These are phyloP conservation scores for Colletotrichum lupini DNA, from an alignment of 2,329 filamentous ascomycete species.

Conservation along the genomic window DNA sequence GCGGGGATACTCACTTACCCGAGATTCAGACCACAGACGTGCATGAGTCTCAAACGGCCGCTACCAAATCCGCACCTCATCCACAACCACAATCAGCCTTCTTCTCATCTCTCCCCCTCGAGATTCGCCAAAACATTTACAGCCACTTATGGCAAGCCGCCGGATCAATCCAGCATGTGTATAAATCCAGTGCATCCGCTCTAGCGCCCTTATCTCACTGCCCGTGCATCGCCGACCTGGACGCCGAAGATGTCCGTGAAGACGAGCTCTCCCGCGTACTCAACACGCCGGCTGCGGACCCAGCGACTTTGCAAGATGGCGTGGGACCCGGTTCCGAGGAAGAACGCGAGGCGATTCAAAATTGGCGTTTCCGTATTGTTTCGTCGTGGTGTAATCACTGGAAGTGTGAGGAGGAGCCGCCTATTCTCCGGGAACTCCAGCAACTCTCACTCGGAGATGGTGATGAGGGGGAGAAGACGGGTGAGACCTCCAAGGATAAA, in stretches of 20 bases:
- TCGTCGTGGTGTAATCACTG: constrained; percentile 28
- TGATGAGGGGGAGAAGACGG: background rate
- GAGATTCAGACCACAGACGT: background rate
- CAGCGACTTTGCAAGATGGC: background rate
- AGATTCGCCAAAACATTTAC: constrained; percentile 28
- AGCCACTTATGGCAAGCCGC: constrained; percentile 19
- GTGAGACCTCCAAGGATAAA: background rate
- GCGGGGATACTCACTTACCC: background rate
- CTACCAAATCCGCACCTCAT: background rate
- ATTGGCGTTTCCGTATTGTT: constrained; percentile 16
- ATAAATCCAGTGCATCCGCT: constrained; percentile 10
- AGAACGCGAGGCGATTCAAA: constrained; percentile 15
- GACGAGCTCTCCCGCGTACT: constrained; percentile 15
- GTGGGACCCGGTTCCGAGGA: background rate
- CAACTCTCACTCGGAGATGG: background rate
- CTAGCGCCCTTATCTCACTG: constrained; percentile 27
- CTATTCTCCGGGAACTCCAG: constrained; percentile 2
- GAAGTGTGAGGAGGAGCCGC: constrained; percentile 27
- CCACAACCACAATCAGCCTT: constrained; percentile 18
- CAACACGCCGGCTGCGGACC: constrained; percentile 1
- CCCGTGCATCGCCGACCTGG: constrained; percentile 18
- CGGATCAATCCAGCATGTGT: constrained; percentile 26
- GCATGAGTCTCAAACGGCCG: background rate
- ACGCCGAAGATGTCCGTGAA: constrained; percentile 27
- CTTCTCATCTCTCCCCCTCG: constrained; percentile 24